A percentile compares a stretch with the other conserved stretches of the same genome.
These are phyloP conservation scores for Isatis tinctoria DNA, from an alignment of 345 rosid species.

Conservation along the genomic window DNA sequence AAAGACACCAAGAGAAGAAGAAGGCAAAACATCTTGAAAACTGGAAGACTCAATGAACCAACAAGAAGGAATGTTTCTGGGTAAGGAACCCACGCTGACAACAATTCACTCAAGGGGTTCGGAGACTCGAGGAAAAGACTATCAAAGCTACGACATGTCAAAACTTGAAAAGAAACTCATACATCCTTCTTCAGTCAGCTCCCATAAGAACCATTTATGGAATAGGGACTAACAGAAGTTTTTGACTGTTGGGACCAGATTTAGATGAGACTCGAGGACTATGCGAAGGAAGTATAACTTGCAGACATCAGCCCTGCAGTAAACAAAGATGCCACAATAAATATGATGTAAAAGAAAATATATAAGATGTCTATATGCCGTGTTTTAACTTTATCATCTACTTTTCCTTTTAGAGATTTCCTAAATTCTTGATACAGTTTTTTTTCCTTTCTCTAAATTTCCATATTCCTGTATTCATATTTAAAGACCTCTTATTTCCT, in stretches of 20 bases:
- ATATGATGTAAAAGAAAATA: background rate
- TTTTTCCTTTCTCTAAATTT: background rate
- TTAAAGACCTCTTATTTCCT: background rate
- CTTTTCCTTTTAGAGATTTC: conserved; percentile 1
- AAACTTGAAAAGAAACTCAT: conserved; percentile 27
- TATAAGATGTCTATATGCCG: conserved; percentile 24
- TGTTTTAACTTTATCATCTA: conserved; percentile 14
- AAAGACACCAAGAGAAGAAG: conserved; percentile 29
- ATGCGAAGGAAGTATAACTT: conserved; percentile 35
- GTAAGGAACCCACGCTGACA: conserved; percentile 30
- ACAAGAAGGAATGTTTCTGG: conserved; percentile 32
- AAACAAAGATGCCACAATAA: conserved; percentile 4
- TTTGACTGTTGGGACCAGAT: conserved; percentile 26
- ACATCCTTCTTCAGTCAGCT: conserved; percentile 33
- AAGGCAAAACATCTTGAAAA: conserved; percentile 40
- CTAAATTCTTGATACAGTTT: background rate
- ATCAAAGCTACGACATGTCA: conserved; percentile 33
- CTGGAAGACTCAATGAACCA: conserved; percentile 25
- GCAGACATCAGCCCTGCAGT: conserved; percentile 61
- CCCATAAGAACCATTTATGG: conserved; percentile 35
- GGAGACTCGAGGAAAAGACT: conserved; percentile 32
- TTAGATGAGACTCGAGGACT: conserved; percentile 35
- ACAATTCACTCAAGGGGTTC: conserved; percentile 38
- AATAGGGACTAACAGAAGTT: conserved; percentile 29
- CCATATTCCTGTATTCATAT: background rate